A percentile compares a stretch with the other conserved stretches of the same genome.
phyloP scores from a whole-genome alignment of 2,329 filamentous ascomycete genomes.

The Talaromyces sp. region DNA sequence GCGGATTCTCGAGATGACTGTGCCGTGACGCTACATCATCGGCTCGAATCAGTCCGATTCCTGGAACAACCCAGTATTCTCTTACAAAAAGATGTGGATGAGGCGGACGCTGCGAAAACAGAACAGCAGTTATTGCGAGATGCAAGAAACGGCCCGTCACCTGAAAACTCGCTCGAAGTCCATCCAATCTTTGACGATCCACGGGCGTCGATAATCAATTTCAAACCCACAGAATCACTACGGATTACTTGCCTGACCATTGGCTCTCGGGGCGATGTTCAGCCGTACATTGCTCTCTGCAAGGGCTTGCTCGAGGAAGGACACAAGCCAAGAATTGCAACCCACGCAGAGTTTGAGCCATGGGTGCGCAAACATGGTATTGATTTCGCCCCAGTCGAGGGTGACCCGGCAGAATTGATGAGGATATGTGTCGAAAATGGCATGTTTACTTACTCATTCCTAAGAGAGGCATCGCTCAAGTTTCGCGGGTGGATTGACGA shows the following conservation, averaged over 20 bases:
- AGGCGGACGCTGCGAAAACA: conserved; percentile 68
- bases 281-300: conserved; percentile 94
- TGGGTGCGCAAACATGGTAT: conserved; percentile 95
- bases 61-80: conserved; percentile 65
- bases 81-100: conserved; percentile 62
- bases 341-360: conserved; percentile 79
- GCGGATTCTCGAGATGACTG: conserved; percentile 82
- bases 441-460: conserved; percentile 90
- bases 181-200: conserved; percentile 88
- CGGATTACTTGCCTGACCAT: conserved; percentile 92
- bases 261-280: conserved; percentile 90
- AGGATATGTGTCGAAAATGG: conserved; percentile 92
- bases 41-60: conserved; percentile 66
- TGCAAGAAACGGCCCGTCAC: conserved; percentile 53
- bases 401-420: conserved; percentile 93
- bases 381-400: conserved; percentile 80
- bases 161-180: conserved; percentile 37
- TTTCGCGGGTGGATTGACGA: conserved; percentile 96
- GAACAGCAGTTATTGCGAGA: conserved; percentile 77
- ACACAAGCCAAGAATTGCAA: conserved; percentile 81
- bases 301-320: conserved; percentile 85
- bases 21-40: conserved; percentile 70
- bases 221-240: conserved; percentile 76
- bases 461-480: conserved; percentile 77
- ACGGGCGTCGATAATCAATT: conserved; percentile 79